Conservation (phyloP, 768 basidiomycete species). For the Leccinum arenicola region DNA sequence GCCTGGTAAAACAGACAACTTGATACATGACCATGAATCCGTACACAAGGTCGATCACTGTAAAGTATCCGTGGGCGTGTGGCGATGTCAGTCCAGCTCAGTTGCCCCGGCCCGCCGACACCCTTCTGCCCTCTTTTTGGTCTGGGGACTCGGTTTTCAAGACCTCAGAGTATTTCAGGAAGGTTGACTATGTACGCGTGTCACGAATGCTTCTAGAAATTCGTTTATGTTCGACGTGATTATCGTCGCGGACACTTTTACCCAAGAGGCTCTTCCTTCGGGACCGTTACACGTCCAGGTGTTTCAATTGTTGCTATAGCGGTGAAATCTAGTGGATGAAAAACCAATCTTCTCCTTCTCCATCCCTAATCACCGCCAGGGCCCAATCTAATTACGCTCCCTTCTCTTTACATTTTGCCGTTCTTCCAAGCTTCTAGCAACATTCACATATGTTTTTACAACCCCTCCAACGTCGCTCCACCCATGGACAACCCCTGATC, state of each 20-base stretch:
- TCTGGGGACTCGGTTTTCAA: constrained; percentile 8
- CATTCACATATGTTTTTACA: constrained; percentile 25
- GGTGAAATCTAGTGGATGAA: not conserved
- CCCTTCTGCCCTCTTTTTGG: constrained; percentile 7
- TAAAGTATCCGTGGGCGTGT: constrained; percentile 7
- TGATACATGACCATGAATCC: constrained; percentile 2
- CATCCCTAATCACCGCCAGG: constrained; percentile 4
- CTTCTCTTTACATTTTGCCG: constrained; percentile 20
- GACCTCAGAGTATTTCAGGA: not conserved
- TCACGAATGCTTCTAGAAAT: not conserved
- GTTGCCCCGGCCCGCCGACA: not conserved
- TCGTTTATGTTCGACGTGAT: constrained; percentile 13
- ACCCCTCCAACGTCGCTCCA: constrained; percentile 9
- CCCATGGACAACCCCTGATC: constrained; percentile 14
- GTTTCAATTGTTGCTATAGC: constrained; percentile 26
- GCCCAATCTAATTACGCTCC: not conserved
- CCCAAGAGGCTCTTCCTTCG: not conserved
- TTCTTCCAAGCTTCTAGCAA: constrained; percentile 32
- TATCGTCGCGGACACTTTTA: constrained; percentile 5
- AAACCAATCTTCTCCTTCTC: not conserved
- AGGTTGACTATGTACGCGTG: not conserved
- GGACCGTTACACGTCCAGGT: not conserved
- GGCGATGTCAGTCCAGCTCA: constrained; percentile 14
- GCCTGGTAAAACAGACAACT: constrained; percentile 16
- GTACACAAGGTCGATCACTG: not conserved